Percentiles rank a stretch among this genome's conserved stretches.
phyloP scores from a whole-genome alignment of 23 red algal species.

The Porphyridium purpureum region DNA sequence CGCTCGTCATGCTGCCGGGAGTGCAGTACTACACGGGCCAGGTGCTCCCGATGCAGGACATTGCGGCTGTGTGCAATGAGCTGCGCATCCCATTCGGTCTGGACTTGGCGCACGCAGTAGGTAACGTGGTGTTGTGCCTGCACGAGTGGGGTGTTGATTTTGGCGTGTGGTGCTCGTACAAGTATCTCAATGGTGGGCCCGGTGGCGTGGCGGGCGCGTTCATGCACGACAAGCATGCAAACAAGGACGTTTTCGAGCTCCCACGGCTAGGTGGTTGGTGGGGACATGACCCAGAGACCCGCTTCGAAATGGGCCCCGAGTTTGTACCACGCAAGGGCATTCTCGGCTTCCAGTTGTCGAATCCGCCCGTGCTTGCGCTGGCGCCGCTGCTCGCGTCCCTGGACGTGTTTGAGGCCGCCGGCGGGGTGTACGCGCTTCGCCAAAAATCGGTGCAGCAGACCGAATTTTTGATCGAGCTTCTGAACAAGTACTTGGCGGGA shows the following conservation, averaged over 20 bases:
- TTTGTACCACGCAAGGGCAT: conserved; percentile 25
- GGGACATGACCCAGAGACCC: conserved; percentile 36
- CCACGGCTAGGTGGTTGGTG: conserved; percentile 76
- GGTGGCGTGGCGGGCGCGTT: conserved; percentile 53
- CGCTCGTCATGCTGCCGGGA: conserved; percentile 76
- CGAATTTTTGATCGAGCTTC: too few species aligned
- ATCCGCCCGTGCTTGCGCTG: conserved; percentile 62
- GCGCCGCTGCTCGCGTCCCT: conserved; percentile 42
- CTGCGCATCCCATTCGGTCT: conserved; percentile 42
- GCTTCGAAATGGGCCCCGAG: conserved; percentile 46
- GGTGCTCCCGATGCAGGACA: conserved; percentile 62
- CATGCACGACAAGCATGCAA: conserved; percentile 51
- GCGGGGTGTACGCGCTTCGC: conserved; percentile 24
- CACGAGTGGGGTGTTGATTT: conserved; percentile 88
- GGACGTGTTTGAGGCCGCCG: conserved; percentile 32
- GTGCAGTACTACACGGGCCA: conserved; percentile 91
- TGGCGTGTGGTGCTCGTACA: conserved; percentile 93
- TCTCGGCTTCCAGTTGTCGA: conserved; percentile 71
- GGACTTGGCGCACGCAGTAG: conserved; percentile 95
- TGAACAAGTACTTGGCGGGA: too few species aligned
- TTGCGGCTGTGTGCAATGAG: conserved; percentile 4
- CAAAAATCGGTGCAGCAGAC: conserved; percentile 56
- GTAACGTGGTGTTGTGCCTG: conserved; percentile 59
- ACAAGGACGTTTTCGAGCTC: conserved; percentile 2
- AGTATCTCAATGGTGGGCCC: conserved; percentile 87